Evolutionary conservation across 345 rosid genomes (phyloP), one percentile per base, ranked within the genome.

Genomic region (Dipteronia sinensis): DNA sequence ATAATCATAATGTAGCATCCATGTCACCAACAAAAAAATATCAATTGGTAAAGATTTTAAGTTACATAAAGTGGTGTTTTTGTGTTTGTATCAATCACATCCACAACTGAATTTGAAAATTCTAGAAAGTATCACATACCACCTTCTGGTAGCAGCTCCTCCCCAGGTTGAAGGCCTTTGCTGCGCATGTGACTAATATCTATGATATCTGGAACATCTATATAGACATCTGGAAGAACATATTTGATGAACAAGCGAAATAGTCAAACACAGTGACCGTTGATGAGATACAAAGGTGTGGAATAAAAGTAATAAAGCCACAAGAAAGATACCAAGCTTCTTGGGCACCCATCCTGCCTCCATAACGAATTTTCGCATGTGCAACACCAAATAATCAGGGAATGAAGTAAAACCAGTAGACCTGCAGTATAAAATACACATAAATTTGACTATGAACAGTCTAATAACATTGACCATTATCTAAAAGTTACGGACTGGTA

Each of bases 281-380:
- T 76, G 59, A 62, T 31, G 13, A 68, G 25, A 59, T 34, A 29
- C 3, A 66, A 29, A 12, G 11, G 65, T 49, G 7, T 22, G 69
- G 76, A 78, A 80, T 38, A 58, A 71, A 40, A 65, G 15, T 64
- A 79, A 73, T 46, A 16, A 63, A 66, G 77, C 25, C 56, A 59
- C 10, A 63, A 42, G 78, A 75, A 83, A 51, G 65, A 71, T 87
- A 96, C 99, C 98, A 67, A 96, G 99, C 84, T 94, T 96, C 82
- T 94, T 96, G 22, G 99, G 99, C 81, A 96, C 99, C 99, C 98
- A 96, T 79, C 99, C 99, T 23, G 78, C 97, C 78, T 91, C 98
- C 97, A 96, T 88, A 47, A 96, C 97, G 82, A 96, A 96, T 81
- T 91, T 96, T 69, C 94, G 85, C 98, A 96, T 96, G 90, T 96